Evolutionary conservation across 73 alveolate genomes (phyloP).

Genomic region (Tetrahymena thermophila): DNA sequence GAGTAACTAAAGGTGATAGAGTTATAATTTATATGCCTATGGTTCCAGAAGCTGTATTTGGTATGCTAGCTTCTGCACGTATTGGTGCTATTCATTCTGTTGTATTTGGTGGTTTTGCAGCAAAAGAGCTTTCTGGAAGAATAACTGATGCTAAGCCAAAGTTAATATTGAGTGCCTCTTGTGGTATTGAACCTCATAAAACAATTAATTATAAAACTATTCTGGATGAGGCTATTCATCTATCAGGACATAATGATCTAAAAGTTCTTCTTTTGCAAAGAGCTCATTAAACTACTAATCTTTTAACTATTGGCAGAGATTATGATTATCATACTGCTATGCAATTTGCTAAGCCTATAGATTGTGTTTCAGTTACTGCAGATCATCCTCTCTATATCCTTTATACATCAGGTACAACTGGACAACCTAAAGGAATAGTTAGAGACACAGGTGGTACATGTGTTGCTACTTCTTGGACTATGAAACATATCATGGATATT

Average conservation of each 20-base stretch:
- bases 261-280: constrained; percentile 61
- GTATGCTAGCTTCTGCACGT: constrained; percentile 98
- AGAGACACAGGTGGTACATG: constrained; percentile 96
- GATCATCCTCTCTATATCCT: constrained; percentile 91
- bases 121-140: constrained; percentile 90
- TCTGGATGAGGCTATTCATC: constrained; percentile 77
- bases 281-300: constrained; percentile 20
- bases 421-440: constrained; percentile 98
- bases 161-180: constrained; percentile 85
- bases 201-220: constrained; percentile 73
- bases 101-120: constrained; percentile 99
- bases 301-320: constrained; percentile 25
- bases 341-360: constrained; percentile 47
- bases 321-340: constrained; percentile 56
- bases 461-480: constrained; percentile 87
- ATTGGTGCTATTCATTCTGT: constrained; percentile 99
- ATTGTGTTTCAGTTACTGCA: constrained; percentile 73
- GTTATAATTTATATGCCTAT: constrained; percentile 98
- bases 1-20: constrained; percentile 90
- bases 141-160: constrained; percentile 83
- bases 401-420: constrained; percentile 99
- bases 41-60: constrained; percentile 94
- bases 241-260: constrained; percentile 43
- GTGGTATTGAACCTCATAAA: constrained; percentile 94
- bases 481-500: constrained; percentile 88